Evolutionary conservation across 331 rosid species (phyloP), one percentile per base, ranked within the genome.

Genomic region (Malus hybrid): DNA sequence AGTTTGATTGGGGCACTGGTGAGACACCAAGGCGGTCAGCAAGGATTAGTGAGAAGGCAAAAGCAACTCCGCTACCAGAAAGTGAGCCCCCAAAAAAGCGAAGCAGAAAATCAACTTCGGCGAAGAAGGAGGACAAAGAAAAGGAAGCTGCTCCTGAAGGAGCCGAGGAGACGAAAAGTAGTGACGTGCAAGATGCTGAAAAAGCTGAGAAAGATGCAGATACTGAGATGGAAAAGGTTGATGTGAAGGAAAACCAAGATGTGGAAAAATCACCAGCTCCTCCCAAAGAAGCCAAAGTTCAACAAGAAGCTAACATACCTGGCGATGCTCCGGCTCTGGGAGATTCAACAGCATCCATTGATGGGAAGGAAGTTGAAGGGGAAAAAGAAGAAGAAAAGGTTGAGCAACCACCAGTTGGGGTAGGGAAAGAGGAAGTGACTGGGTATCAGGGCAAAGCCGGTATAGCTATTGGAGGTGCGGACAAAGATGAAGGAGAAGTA

Each of bases 1-100:
- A 92, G 73, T 94, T 94, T 79, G 96, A 94, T 71, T 94, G 99
- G 99, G 96, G 99, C 18, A 87, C 97, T 44, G 99, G 99, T 64
- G 99, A 94, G 91, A 87, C 97, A 65, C 99, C 97, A 6, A 87
- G 99, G 81, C 87, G 99, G 80, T 94, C 99, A 15, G 85, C 99
- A 16, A 92, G 99, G 80, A 92, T 94, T 77, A 90, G 87, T 50
- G 92, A 88, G 90, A 94, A 92, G 91, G 86, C 80, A 75, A 94
- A 89, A 81, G 88, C 63, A 65, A 52, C 80, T 77, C 80, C 90
- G 63, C 79, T 87, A 6, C 81, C 79, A 52, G 93, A 87, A 76
- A 79, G 70, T 65, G 92, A 83, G 72, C 86, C 96, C 66, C 89
- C 86, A 18, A 94, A 85, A 90, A 94, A 88, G 80, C 91, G 91